phyloP scores from a whole-genome alignment of 495 filamentous ascomycete species.

The Cenococcum geophilum region DNA sequence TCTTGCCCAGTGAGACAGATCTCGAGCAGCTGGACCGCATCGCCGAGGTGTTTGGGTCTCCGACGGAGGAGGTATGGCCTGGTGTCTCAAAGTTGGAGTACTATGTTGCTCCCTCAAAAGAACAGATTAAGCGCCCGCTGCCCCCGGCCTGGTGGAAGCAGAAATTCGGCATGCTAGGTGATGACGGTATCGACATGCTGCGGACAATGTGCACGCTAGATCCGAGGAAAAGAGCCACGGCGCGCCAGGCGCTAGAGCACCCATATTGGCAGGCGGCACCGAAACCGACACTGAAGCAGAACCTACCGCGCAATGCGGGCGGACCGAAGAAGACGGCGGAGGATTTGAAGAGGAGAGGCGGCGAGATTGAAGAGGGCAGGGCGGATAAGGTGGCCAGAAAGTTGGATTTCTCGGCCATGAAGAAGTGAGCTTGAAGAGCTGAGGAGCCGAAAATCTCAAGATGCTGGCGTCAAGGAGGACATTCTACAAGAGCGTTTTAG shows the following conservation, averaged over 20 bases:
- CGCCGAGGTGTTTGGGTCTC: slow-evolving; percentile 78
- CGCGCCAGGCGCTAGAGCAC: slow-evolving; percentile 70
- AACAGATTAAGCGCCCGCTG: slow-evolving; percentile 52
- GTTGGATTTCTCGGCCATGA: slow-evolving; percentile 68
- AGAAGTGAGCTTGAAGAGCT: slow-evolving; percentile 37
- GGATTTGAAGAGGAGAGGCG: slow-evolving; percentile 75
- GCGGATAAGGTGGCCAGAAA: slow-evolving; percentile 74
- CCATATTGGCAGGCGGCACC: slow-evolving; percentile 82
- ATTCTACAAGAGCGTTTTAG: too few relatives aligned
- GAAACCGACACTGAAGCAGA: slow-evolving; percentile 72
- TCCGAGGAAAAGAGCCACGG: slow-evolving; percentile 72
- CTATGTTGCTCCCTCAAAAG: slow-evolving; percentile 53
- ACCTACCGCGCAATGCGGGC: slow-evolving; percentile 67
- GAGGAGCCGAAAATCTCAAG: too few relatives aligned
- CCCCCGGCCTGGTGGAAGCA: slow-evolving; percentile 45
- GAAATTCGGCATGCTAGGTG: slow-evolving; percentile 71
- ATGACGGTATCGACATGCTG: slow-evolving; percentile 77
- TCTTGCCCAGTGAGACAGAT: slow-evolving; percentile 73
- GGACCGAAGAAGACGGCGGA: slow-evolving; percentile 69
- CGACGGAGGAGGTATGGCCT: slow-evolving; percentile 92
- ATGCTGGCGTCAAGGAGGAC: too few relatives aligned
- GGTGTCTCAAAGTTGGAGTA: slow-evolving; percentile 76
- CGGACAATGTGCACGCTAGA: slow-evolving; percentile 81
- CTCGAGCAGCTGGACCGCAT: slow-evolving; percentile 74
- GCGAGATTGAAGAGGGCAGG: slow-evolving; percentile 53